These are phyloP conservation scores for Penicillium capsulatum DNA, from an alignment of 2,329 filamentous ascomycete species.

Conservation along the genomic window DNA sequence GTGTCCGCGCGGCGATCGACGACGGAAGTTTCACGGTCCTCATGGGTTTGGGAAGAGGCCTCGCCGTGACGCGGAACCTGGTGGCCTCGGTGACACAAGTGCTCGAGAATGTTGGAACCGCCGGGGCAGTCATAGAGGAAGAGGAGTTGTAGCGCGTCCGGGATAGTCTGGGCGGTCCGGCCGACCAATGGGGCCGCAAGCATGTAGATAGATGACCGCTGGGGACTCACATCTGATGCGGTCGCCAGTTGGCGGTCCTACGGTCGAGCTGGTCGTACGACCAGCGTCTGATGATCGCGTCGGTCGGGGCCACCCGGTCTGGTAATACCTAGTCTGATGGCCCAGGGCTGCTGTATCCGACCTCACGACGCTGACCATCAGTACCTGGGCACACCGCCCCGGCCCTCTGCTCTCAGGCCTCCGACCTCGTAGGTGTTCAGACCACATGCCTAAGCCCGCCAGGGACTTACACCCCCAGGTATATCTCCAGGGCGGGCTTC, in stretches of 20 bases:
- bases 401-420: conserved; percentile 5
- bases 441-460: conserved; percentile 7
- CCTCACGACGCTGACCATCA: conserved; percentile 5
- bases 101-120: conserved; percentile 8
- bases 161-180: conserved; percentile 7
- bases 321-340: conserved; percentile 3
- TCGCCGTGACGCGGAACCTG: conserved; percentile 15
- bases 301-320: conserved; percentile 9
- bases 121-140: conserved; percentile 6
- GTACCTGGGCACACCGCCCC: conserved; percentile 4
- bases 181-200: conserved; percentile 5
- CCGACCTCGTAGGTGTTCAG: conserved; percentile 8
- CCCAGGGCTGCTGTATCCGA: conserved; percentile 5
- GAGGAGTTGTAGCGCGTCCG: conserved; percentile 4
- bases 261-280: conserved; percentile 12
- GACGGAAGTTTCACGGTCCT: conserved; percentile 17
- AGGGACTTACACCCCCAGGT: conserved; percentile 5
- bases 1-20: conserved; percentile 20
- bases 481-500: conserved; percentile 9
- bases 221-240: conserved; percentile 5
- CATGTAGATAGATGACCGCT: conserved; percentile 6
- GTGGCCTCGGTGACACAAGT: conserved; percentile 14
- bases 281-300: conserved; percentile 9
- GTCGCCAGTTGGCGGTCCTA: conserved; percentile 12
- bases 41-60: conserved; percentile 18